phyloP scores from a whole-genome alignment of 495 filamentous ascomycete species.

The Penicillium waksmanii region DNA sequence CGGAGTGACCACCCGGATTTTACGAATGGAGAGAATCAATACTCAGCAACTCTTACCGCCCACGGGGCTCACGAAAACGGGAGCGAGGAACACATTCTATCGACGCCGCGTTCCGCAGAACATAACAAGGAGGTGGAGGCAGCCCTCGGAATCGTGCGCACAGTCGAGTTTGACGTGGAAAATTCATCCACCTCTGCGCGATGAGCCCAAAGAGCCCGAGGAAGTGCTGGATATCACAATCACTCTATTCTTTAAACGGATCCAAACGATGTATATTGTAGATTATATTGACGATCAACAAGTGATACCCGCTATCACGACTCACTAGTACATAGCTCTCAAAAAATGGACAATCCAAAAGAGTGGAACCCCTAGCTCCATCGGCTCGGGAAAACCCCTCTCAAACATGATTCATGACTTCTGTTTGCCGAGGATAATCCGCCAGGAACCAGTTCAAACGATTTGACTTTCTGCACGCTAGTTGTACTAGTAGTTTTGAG shows the following conservation, averaged over 20 bases:
- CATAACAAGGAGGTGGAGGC: slow-evolving; percentile 17
- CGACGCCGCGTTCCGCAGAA: not conserved
- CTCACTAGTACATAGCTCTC: not conserved
- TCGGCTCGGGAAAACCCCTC: not conserved
- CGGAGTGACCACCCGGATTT: slow-evolving; percentile 28
- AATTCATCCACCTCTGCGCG: slow-evolving; percentile 15
- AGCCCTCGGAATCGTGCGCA: slow-evolving; percentile 30
- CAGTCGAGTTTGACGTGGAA: slow-evolving; percentile 39
- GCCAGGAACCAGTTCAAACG: not conserved
- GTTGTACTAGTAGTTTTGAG: not conserved
- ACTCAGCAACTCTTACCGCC: slow-evolving; percentile 26
- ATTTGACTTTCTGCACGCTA: not conserved
- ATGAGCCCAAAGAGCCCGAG: not conserved
- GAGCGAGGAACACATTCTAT: slow-evolving; percentile 36
- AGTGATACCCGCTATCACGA: slow-evolving; percentile 4
- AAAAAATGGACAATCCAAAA: not conserved
- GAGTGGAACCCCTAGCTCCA: not conserved
- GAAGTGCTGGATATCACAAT: not conserved
- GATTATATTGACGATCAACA: slow-evolving; percentile 5
- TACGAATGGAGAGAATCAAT: slow-evolving; percentile 17
- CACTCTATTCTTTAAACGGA: not conserved
- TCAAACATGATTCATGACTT: not conserved
- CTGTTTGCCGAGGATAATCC: not conserved
- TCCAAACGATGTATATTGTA: not conserved
- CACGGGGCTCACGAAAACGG: slow-evolving; percentile 22